Base-by-base conservation (phyloP, 1,139 yeast species). In the Pneumocystis wakefieldiae region DNA sequence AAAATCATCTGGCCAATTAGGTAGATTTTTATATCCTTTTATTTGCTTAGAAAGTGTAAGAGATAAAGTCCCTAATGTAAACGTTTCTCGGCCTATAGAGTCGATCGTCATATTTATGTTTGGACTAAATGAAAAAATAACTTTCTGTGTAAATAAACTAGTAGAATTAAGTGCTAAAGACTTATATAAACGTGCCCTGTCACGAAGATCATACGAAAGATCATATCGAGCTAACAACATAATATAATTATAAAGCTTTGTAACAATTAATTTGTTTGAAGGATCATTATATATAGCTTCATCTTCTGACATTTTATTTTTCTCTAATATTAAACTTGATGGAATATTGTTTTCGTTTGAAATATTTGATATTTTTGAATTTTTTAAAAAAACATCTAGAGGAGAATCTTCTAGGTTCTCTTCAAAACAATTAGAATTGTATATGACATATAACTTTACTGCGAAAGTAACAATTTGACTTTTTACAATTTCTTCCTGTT, bases 81-180 rank as follows among this genome's bases (percentile, higher is more conserved):
- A 67, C 8, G 37, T 29, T 38, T 62, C 66, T 19, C 60, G 57
- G 3, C 64, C 67, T 10, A 64, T 17, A 32, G 61, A 66, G 24
- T 68, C 63, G 3, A 68, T 64, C 32, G 67, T 62, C 62, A 66
- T 66, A 1, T 88, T 87, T 62, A 84, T 75, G 28, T 48, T 24
- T 0, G 87, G 89, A 70, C 91, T 90, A 2, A 94, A 89, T 0
- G 87, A 92, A 53, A 92, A 78, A 64, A 92, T 77, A 59, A 94
- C 77, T 0, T 87, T 79, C 0, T 95, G 92, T 67, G 94, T 68
- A 53, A 76, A 71, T 29, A 72, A 70, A 19, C 74, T 68, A 12
- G 68, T 72, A 67, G 63, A 75, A 65, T 38, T 72, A 70, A 67
- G 76, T 67, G 80, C 77, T 60, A 80, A 80, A 0, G 83, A 81